Evolutionary conservation across 805 yeast species (phyloP).

Genomic region (Brettanomyces anomalus): DNA sequence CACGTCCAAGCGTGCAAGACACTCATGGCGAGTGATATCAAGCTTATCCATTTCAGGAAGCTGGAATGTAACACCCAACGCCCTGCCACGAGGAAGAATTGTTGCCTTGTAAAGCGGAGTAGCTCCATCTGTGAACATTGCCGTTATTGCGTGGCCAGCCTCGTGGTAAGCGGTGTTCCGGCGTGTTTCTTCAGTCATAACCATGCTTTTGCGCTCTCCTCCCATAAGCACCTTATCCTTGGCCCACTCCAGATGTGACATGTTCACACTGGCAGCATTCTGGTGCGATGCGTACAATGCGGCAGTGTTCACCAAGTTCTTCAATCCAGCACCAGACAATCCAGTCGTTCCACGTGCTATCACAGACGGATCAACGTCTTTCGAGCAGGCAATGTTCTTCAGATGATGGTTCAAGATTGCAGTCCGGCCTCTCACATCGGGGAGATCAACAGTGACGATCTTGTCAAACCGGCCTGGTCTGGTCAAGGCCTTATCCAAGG

Average conservation of each 20-base stretch:
- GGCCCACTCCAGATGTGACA: constrained; percentile 97
- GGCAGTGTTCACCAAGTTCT: constrained; percentile 95
- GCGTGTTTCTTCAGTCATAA: constrained; percentile 89
- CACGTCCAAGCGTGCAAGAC: constrained; percentile 87
- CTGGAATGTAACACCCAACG: constrained; percentile 94
- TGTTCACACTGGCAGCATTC: constrained; percentile 82
- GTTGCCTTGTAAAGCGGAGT: constrained; percentile 96
- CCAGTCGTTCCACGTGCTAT: constrained; percentile 98
- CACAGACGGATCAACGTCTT: constrained; percentile 78
- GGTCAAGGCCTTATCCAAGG: constrained; percentile 92
- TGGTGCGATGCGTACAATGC: constrained; percentile 94
- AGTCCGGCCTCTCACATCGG: constrained; percentile 95
- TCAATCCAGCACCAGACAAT: constrained; percentile 93
- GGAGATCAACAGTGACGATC: constrained; percentile 88
- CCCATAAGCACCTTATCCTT: constrained; percentile 97
- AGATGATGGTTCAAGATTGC: constrained; percentile 88
- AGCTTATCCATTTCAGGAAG: constrained; percentile 97
- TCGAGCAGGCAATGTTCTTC: constrained; percentile 79
- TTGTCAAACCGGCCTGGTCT: constrained; percentile 98
- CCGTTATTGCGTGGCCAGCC: constrained; percentile 99
- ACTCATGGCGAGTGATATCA: constrained; percentile 83
- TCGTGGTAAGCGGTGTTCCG: constrained; percentile 96
- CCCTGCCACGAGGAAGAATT: constrained; percentile 92
- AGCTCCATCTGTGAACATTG: constrained; percentile 89
- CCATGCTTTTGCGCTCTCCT: constrained; percentile 97